Evolutionary conservation across 2,329 filamentous ascomycete species (phyloP), one percentile per base, ranked within the genome.

Genomic region (Fusarium subglutinans): DNA sequence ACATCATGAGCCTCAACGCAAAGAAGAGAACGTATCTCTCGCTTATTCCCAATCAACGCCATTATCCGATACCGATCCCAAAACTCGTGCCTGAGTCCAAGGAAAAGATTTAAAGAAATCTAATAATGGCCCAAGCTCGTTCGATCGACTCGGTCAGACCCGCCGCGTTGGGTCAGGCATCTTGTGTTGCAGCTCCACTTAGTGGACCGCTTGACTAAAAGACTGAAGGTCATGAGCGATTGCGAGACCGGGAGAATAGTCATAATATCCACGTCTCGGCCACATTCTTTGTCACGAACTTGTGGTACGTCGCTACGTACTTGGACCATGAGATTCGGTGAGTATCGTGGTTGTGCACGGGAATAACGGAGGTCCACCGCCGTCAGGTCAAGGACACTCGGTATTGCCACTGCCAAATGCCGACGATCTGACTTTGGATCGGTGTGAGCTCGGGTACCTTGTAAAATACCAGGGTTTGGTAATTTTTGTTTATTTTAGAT

Each of bases 71-170:
- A 59, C 47, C 64, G 56, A 67, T 45, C 40, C 47, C 54, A 50
- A 58, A 41, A 60, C 60, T 66, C 55, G 47, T 28, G 35, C 58
- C 65, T 37, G 44, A 54, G 51, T 44, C 38, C 63, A 62, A 41
- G 56, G 47, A 54, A 71, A 61, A 51, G 28, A 47, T 51, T 50
- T 24, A 9, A 17, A 47, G 24, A 64, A 63, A 55, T 69, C 53
- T 59, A 69, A 70, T 65, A 69, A 65, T 69, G 66, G 59, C 41
- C 67, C 65, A 70, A 59, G 59, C 66, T 70, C 65, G 67, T 65
- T 26, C 67, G 66, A 70, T 70, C 41, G 53, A 54, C 28, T 63
- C 67, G 67, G 67, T 59, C 58, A 64, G 67, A 70, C 66, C 67
- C 67, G 66, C 54, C 17, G 41, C n/a, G 38, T 59, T 45, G 59